A percentile compares a stretch with the other conserved stretches of the same genome.
phyloP scores from a whole-genome alignment of 805 yeast genomes.

The Cyberlindnera nakhonratchasimensis region DNA sequence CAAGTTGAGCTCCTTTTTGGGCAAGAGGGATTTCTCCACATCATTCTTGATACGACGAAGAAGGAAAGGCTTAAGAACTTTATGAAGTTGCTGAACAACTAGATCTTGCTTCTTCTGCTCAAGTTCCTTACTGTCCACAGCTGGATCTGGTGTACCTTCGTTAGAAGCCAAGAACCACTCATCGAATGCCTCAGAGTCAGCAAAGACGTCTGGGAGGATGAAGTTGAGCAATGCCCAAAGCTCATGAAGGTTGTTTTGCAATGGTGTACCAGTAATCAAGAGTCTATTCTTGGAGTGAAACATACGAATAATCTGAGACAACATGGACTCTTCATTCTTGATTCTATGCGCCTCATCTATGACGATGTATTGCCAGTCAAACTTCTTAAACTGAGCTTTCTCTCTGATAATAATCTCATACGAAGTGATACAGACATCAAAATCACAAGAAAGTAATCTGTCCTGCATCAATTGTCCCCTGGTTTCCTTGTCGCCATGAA shows the following conservation, averaged over 20 bases:
- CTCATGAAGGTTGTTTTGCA: slow-evolving; percentile 76
- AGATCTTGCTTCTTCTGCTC: slow-evolving; percentile 39
- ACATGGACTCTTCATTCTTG: slow-evolving; percentile 57
- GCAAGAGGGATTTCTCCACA: slow-evolving; percentile 75
- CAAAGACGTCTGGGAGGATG: slow-evolving; percentile 73
- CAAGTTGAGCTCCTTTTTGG: slow-evolving; percentile 70
- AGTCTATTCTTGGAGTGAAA: slow-evolving; percentile 68
- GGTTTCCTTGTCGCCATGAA: slow-evolving; percentile 73
- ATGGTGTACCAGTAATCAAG: slow-evolving; percentile 77
- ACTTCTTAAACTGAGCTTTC: slow-evolving; percentile 60
- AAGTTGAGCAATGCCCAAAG: slow-evolving; percentile 79
- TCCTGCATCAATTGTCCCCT: slow-evolving; percentile 52
- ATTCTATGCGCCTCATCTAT: slow-evolving; percentile 85
- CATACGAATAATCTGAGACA: slow-evolving; percentile 71
- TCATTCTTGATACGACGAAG: slow-evolving; percentile 75
- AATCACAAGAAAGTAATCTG: slow-evolving; percentile 53
- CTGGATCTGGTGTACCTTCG: slow-evolving; percentile 28
- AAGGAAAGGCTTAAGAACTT: slow-evolving; percentile 71
- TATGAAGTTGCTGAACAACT: slow-evolving; percentile 66
- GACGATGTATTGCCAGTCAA: slow-evolving; percentile 72
- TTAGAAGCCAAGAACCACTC: slow-evolving; percentile 55
- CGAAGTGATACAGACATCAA: slow-evolving; percentile 60
- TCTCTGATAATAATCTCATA: slow-evolving; percentile 77
- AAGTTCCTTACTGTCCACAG: slow-evolving; percentile 36
- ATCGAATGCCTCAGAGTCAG: slow-evolving; percentile 70